These are phyloP conservation scores for Micractinium sp. DNA, from an alignment of 139 green algal genomes.

Conservation along the genomic window DNA sequence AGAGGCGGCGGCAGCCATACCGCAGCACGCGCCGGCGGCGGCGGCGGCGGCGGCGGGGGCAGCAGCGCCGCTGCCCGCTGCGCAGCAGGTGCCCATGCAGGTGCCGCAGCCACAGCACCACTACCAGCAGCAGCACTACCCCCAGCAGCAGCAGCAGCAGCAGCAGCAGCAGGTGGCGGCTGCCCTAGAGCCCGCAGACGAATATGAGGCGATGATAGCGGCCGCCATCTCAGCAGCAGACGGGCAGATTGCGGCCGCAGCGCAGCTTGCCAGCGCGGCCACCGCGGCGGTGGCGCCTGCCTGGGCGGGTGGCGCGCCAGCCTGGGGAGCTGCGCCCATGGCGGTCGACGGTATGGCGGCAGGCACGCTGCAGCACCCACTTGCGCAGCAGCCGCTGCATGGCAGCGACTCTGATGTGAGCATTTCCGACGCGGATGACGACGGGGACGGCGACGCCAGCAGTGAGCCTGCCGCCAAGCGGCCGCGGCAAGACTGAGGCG, in stretches of 20 bases:
- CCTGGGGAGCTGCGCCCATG: background rate
- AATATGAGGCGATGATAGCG: slow-evolving; percentile 6
- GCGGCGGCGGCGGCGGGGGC: background rate
- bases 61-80: background rate
- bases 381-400: background rate
- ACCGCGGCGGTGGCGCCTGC: background rate
- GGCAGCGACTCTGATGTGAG: background rate
- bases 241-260: background rate
- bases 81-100: slow-evolving; percentile 1
- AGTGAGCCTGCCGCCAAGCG: background rate
- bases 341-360: background rate
- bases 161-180: background rate
- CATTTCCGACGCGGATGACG: background rate
- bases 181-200: background rate
- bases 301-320: background rate
- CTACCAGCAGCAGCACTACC: background rate
- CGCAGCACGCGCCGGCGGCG: slow-evolving; percentile 2
- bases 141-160: background rate
- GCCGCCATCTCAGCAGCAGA: background rate
- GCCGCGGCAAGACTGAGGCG: background rate
- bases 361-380: background rate
- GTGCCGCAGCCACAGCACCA: slow-evolving; percentile 3
- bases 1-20: background rate
- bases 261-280: background rate
- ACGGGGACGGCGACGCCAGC: background rate